Evolutionary conservation across 768 basidiomycete genomes (phyloP), one percentile per base, ranked within the genome.

Genomic region (Lenzites betulinus): DNA sequence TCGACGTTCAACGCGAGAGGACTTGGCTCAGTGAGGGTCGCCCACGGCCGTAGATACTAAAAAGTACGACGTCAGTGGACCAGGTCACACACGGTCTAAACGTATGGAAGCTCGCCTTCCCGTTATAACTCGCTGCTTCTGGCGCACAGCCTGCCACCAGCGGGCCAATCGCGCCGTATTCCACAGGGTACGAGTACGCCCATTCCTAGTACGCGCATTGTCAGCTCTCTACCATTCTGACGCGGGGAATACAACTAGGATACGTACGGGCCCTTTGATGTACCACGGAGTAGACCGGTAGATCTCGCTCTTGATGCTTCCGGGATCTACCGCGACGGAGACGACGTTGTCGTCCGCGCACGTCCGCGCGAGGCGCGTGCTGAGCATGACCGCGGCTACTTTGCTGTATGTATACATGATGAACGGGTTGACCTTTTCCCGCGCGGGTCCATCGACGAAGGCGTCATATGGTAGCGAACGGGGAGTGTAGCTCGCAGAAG

Each of bases 321-420:
- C 82, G 1, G 85, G 83, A 61, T 84, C 74, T n/a, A 83, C 64
- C 13, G 79, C 70, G 30, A 73, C 73, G 4, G 78, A 78, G 0
- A 85, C 71, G 53, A 86, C 77, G 4, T 78, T 77, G 60, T 79
- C 82, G 60, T 81, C 9, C 25, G 8, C 33, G 3, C 22, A 78
- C 54, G 77, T 73, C 51, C 78, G 67, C 23, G 79, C 79, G 18
- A 83, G 67, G 64, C 82, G 81, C 13, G 69, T 63, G 13, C 80
- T 73, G 11, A 79, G 64, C 15, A 82, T 71, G 18, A 51, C n/a
- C 36, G 75, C 33, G 61, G 83, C 83, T 41, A 81, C 76, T 75
- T 83, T 85, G 57, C 72, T 75, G 50, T 70, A 68, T 35, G 36
- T 25, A 49, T 73, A 73, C 38, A 66, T 64, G 43, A 3, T 20